These are phyloP conservation scores for Mucor mucedo DNA, from an alignment of 371 early-diverging fungal species.

Conservation along the genomic window DNA sequence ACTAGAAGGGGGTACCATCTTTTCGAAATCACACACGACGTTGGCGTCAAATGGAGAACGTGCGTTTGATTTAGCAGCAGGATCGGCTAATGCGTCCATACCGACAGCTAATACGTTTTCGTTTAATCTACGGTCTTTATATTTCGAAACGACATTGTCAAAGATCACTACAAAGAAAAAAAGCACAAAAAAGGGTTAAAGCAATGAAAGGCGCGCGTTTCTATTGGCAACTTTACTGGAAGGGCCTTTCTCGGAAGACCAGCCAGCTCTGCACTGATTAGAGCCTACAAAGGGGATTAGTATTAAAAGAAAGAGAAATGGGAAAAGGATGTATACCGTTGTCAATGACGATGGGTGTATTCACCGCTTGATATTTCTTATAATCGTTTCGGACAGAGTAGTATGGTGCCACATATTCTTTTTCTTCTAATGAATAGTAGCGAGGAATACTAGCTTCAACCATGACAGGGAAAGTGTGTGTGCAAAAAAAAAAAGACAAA, in stretches of 20 bases:
- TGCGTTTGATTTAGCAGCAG: conserved; percentile 67
- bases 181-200: background rate
- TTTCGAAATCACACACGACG: conserved; percentile 71
- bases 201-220: background rate
- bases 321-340: conserved; percentile 45
- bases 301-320: background rate
- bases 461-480: conserved; percentile 6
- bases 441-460: conserved; percentile 36
- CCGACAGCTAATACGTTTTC: conserved; percentile 72
- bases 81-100: conserved; percentile 75
- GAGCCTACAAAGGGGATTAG: conserved; percentile 58
- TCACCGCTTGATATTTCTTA: conserved; percentile 26
- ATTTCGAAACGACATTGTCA: conserved; percentile 82
- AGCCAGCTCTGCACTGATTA: conserved; percentile 81
- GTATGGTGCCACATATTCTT: conserved; percentile 32
- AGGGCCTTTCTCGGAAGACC: conserved; percentile 72
- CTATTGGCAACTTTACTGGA: conserved; percentile 50
- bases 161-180: conserved; percentile 65
- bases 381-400: conserved; percentile 28
- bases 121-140: conserved; percentile 75
- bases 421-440: conserved; percentile 37
- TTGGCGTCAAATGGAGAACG: conserved; percentile 80
- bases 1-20: conserved; percentile 52
- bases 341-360: conserved; percentile 71
- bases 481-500: background rate